Base-by-base conservation (phyloP, 164 flowering plant species). In the Vitis amurensis region DNA sequence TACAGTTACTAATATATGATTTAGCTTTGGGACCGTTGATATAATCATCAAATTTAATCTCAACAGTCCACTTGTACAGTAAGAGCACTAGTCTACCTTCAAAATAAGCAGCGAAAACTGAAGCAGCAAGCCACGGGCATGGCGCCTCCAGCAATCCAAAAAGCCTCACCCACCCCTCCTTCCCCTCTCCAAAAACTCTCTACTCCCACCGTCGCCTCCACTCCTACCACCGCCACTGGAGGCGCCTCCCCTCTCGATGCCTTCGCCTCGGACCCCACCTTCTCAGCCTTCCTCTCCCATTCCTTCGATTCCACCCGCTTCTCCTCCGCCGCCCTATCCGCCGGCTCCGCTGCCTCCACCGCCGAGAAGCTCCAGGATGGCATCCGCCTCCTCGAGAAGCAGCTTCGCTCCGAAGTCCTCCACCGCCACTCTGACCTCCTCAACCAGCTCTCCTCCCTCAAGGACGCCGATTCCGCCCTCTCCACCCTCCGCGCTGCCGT, bases 301-400 rank as follows among this genome's bases (percentile, higher is more conserved):
- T 81, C 84, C 69, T 95, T 95, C 85, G 77, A 85, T 68, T 85
- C 99, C 68, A 76, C 94, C 31, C 76, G 74, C 17, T 95, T 95
- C 91, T 95, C 99, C 80, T 90, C 99, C 64, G 84, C 89, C 66
- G 98, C 98, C 56, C 97, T 95, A 64, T 81, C 91, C 70, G 87
- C 99, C 65, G 97, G 96, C 67, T 93, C 99, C 47, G 87, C 99
- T 29, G 98, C 97, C 59, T 84, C 98, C 71, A 81, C 90, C 59
- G 91, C 95, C 74, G 99, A 95, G 77, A 87, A 85, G 65, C 93
- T 95, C 75, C 90, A 91, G 66, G 79, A 87, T 16, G 96, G 91
- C 64, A 87, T 91, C 71, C 91, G 88, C 58, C 93, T 85, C 69
- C 90, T 95, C 63, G 88, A 93, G 49, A 74, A 79, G 52, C 97